Evolutionary conservation across 192 early-diverging fungal species (phyloP).

Genomic region (Paraglomus brasilianum): DNA sequence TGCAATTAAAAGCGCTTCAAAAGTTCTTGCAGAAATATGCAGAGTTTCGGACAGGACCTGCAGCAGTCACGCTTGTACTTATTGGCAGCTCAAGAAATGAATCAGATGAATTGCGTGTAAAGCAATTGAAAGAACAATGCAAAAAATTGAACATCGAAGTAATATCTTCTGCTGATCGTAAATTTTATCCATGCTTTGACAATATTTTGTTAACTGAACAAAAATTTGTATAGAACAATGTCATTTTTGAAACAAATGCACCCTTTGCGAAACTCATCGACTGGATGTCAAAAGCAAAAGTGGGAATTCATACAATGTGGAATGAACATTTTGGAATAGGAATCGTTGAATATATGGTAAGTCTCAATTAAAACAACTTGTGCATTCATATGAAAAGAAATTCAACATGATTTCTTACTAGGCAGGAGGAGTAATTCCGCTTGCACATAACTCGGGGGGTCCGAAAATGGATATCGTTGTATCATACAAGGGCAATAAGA

Average conservation of each 20-base stretch:
- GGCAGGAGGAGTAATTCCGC: constrained; percentile 79
- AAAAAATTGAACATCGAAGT: constrained; percentile 57
- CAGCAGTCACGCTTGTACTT: constrained; percentile 63
- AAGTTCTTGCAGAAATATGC: constrained; percentile 62
- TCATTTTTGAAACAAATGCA: constrained; percentile 82
- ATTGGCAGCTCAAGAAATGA: constrained; percentile 85
- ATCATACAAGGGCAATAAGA: constrained; percentile 40
- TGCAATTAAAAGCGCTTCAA: constrained; percentile 79
- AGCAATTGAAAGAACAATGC: constrained; percentile 51
- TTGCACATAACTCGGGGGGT: constrained; percentile 84
- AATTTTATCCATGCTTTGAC: not conserved
- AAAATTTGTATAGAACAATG: constrained; percentile 54
- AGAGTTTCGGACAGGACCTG: constrained; percentile 40
- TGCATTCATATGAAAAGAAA: not conserved
- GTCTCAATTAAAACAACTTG: not conserved
- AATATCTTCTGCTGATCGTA: not conserved
- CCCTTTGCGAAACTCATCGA: constrained; percentile 63
- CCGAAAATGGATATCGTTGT: constrained; percentile 84
- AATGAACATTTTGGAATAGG: constrained; percentile 99
- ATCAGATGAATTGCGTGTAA: constrained; percentile 70
- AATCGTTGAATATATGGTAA: constrained; percentile 96
- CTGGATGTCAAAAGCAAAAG: constrained; percentile 58
- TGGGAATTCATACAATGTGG: constrained; percentile 96
- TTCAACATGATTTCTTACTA: constrained; percentile 33
- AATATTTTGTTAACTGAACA: not conserved